Conservation (phyloP, 495 filamentous ascomycete species). For the Penicillium diatomitis region DNA sequence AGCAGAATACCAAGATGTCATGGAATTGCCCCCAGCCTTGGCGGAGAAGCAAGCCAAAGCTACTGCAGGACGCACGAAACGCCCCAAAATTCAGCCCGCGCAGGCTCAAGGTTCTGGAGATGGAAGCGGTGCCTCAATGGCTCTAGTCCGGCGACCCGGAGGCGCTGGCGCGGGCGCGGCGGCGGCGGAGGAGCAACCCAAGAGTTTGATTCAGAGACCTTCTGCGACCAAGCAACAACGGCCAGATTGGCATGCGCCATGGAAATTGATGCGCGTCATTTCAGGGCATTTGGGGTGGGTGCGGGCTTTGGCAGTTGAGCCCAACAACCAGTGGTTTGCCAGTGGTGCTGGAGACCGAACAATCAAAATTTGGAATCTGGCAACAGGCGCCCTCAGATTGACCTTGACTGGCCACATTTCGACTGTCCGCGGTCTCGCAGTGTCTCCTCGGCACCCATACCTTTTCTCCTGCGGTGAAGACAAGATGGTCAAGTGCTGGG, state of each 20-base stretch:
- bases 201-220: slow-evolving; percentile 57
- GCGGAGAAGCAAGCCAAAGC: slow-evolving; percentile 75
- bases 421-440: slow-evolving; percentile 85
- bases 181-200: slow-evolving; percentile 32
- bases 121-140: slow-evolving; percentile 33
- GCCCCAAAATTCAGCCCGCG: slow-evolving; percentile 37
- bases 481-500: slow-evolving; percentile 99
- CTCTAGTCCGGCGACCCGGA: slow-evolving; percentile 33
- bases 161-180: slow-evolving; percentile 22
- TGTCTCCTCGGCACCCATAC: slow-evolving; percentile 92
- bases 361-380: slow-evolving; percentile 98
- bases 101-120: slow-evolving; percentile 16
- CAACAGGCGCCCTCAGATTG: slow-evolving; percentile 68
- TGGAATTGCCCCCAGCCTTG: slow-evolving; percentile 72
- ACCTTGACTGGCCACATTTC: slow-evolving; percentile 97
- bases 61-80: slow-evolving; percentile 46
- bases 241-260: slow-evolving; percentile 93
- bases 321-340: slow-evolving; percentile 95
- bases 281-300: slow-evolving; percentile 98
- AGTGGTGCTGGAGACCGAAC: slow-evolving; percentile 93
- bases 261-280: slow-evolving; percentile 98
- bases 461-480: slow-evolving; percentile 97
- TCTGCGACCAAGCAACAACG: slow-evolving; percentile 61
- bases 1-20: slow-evolving; percentile 74
- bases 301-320: slow-evolving; percentile 80